phyloP scores from a whole-genome alignment of 164 flowering plant genomes.

The Umbellularia californica region DNA sequence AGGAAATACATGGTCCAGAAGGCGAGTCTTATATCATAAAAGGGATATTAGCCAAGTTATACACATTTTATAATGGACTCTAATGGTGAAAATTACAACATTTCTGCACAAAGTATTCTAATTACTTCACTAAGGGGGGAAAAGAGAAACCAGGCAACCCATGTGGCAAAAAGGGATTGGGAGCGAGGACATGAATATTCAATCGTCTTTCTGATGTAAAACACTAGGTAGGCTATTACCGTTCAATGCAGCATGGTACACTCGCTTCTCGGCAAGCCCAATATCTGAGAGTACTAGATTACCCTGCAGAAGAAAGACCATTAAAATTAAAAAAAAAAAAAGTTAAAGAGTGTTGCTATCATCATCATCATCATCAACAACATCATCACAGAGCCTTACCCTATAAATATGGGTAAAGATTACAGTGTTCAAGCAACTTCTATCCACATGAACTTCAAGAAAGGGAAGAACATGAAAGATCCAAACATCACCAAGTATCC shows the following conservation, averaged over 20 bases:
- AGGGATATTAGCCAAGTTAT: neutral
- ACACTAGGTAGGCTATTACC: slow-evolving; percentile 86
- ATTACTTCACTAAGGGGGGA: neutral
- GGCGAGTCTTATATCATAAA: neutral
- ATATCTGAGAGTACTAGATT: slow-evolving; percentile 66
- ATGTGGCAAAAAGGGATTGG: slow-evolving; percentile 26
- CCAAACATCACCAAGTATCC: too few relatives aligned
- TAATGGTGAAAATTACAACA: slow-evolving; percentile 18
- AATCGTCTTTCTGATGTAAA: slow-evolving; percentile 87
- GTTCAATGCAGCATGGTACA: slow-evolving; percentile 82
- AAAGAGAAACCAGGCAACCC: slow-evolving; percentile 30
- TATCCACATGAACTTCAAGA: too few relatives aligned
- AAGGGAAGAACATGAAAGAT: too few relatives aligned
- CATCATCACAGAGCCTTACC: too few relatives aligned
- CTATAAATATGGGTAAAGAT: too few relatives aligned
- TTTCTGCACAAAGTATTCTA: slow-evolving; percentile 5
- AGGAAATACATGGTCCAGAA: neutral
- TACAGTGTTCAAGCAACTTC: too few relatives aligned
- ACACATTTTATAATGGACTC: neutral
- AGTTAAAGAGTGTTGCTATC: neutral
- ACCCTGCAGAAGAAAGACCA: slow-evolving; percentile 48
- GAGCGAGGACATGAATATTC: slow-evolving; percentile 52
- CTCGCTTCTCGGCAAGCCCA: slow-evolving; percentile 86
- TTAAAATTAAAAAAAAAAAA: neutral
- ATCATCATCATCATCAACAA: too few relatives aligned